A percentile compares a stretch with the other conserved stretches of the same genome.
These are phyloP conservation scores for Plasmodium coatneyi DNA, from an alignment of 169 alveolate genomes.

Conservation along the genomic window DNA sequence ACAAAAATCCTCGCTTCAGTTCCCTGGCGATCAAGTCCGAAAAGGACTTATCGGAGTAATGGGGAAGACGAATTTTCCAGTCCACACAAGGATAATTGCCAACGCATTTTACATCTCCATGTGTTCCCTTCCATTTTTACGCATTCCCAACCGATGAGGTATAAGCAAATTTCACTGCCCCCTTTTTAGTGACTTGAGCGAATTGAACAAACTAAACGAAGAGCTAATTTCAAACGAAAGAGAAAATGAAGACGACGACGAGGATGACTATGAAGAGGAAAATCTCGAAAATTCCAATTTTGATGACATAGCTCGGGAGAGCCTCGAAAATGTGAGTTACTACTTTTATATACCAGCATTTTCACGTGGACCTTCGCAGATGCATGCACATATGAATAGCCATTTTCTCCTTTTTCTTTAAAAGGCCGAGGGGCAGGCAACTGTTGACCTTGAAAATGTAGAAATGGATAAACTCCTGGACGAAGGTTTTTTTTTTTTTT, in stretches of 20 bases:
- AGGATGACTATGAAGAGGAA: slow-evolving; percentile 44
- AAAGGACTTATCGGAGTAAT: slow-evolving; percentile 50
- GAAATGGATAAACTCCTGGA: slow-evolving; percentile 67
- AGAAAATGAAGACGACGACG: slow-evolving; percentile 67
- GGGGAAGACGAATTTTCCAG: not conserved
- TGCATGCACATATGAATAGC: not conserved
- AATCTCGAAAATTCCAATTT: slow-evolving; percentile 24
- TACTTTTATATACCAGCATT: not conserved
- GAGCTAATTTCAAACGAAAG: slow-evolving; percentile 56
- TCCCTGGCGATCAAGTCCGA: slow-evolving; percentile 10
- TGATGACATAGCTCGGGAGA: slow-evolving; percentile 50
- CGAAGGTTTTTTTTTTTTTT: slow-evolving; percentile 44
- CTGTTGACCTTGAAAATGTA: slow-evolving; percentile 64
- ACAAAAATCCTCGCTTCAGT: slow-evolving; percentile 49
- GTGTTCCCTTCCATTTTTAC: not conserved
- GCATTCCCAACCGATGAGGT: not conserved
- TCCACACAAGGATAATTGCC: not conserved
- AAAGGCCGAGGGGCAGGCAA: slow-evolving; percentile 69
- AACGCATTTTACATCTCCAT: not conserved
- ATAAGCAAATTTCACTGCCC: not conserved
- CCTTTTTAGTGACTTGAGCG: slow-evolving; percentile 41
- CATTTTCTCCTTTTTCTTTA: not conserved
- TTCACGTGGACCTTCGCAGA: not conserved
- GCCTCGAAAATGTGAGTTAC: slow-evolving; percentile 23
- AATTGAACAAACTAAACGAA: slow-evolving; percentile 34